These are phyloP conservation scores for Cenchrus americanus DNA, from an alignment of 176 grass and related monocot genomes.

Conservation along the genomic window DNA sequence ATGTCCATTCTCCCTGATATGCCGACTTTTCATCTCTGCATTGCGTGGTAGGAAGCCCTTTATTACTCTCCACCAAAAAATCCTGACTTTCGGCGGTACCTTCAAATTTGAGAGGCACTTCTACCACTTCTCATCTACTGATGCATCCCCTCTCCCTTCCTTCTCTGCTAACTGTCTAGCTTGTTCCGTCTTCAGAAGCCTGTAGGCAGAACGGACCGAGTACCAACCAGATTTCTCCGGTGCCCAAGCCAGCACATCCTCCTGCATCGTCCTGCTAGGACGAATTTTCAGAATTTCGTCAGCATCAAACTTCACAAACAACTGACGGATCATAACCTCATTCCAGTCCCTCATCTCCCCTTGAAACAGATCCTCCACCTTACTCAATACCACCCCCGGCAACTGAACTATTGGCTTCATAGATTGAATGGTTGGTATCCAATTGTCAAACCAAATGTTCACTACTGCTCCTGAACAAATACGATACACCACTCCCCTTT, in stretches of 20 bases:
- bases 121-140: too few species aligned
- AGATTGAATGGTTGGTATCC: not conserved
- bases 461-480: not conserved
- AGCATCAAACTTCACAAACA: not conserved
- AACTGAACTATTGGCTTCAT: not conserved
- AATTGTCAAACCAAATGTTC: not conserved
- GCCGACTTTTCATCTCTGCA: too few species aligned
- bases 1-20: too few species aligned
- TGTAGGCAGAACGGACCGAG: not conserved
- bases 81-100: too few species aligned
- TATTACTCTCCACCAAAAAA: too few species aligned
- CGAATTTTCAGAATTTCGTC: not conserved
- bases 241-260: not conserved
- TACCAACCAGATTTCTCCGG: not conserved
- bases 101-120: too few species aligned
- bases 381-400: not conserved
- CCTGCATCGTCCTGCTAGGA: fast-evolving
- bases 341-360: not conserved
- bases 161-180: too few species aligned
- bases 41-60: too few species aligned
- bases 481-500: fast-evolving
- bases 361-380: not conserved
- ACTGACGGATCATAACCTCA: fast-evolving
- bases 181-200: not conserved
- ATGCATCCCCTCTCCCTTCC: too few species aligned